Conservation (phyloP, 305 asterid genomes). For the Rubia tinctorum region DNA sequence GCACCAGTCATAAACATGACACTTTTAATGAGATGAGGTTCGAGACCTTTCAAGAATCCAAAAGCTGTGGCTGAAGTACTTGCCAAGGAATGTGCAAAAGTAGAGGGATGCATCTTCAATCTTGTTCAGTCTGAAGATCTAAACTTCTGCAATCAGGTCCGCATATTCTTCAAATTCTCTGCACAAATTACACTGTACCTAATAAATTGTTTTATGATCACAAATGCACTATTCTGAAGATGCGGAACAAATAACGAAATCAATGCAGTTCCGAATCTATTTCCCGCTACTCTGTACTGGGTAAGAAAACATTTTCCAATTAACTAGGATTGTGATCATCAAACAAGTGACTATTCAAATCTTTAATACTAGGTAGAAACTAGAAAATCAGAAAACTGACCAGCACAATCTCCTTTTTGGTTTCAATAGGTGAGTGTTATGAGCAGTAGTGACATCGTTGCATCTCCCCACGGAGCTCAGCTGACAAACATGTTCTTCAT, state of each 20-base stretch:
- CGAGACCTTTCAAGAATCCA: conserved; percentile 53
- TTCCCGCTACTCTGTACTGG: not conserved
- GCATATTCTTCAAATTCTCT: not conserved
- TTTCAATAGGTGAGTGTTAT: conserved; percentile 40
- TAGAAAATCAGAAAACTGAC: not conserved
- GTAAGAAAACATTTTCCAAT: too few relatives aligned
- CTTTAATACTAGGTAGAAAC: not conserved
- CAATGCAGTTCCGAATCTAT: too few relatives aligned
- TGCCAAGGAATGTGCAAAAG: conserved; percentile 22
- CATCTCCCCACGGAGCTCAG: conserved; percentile 65
- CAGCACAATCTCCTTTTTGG: not conserved
- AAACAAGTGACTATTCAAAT: not conserved
- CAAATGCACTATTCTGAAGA: not conserved
- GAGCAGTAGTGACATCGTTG: conserved; percentile 44
- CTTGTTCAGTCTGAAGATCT: conserved; percentile 34
- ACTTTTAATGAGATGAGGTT: conserved; percentile 48
- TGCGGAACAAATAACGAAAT: not conserved
- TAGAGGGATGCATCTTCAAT: conserved; percentile 29
- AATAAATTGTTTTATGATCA: not conserved
- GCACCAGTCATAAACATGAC: conserved; percentile 39
- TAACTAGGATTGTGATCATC: too few relatives aligned
- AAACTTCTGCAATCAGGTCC: conserved; percentile 22
- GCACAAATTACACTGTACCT: not conserved
- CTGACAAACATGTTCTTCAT: conserved; percentile 51
- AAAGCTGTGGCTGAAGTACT: conserved; percentile 33